phyloP scores from a whole-genome alignment of 2,329 filamentous ascomycete species.

The Aspergillus hiratsukae region DNA sequence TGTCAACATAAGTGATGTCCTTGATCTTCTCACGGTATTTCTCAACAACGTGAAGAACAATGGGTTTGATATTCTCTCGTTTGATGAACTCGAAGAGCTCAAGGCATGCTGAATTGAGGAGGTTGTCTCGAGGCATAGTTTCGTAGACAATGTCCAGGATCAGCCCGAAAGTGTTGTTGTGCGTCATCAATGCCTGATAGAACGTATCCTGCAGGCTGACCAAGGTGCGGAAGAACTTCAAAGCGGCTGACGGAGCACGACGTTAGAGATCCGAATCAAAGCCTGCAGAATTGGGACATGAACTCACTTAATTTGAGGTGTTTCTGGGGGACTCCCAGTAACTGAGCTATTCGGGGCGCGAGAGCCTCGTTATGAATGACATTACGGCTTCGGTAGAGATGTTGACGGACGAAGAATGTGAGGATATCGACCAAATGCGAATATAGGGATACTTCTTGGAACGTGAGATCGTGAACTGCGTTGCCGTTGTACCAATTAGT shows the following conservation, averaged over 20 bases:
- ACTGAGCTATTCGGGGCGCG: constrained; percentile 71
- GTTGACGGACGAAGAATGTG: constrained; percentile 88
- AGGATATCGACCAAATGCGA: constrained; percentile 88
- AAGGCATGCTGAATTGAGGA: constrained; percentile 87
- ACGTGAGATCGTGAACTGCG: constrained; percentile 64
- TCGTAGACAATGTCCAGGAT: constrained; percentile 79
- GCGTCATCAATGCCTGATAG: constrained; percentile 78
- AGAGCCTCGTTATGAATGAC: constrained; percentile 80
- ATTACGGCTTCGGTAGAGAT: constrained; percentile 78
- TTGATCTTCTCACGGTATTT: constrained; percentile 75
- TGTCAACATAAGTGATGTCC: constrained; percentile 74
- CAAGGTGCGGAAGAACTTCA: constrained; percentile 90
- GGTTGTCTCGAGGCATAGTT: constrained; percentile 86
- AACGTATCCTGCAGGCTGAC: constrained; percentile 85
- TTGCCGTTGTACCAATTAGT: constrained; percentile 3
- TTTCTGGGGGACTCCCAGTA: constrained; percentile 80
- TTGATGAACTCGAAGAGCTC: constrained; percentile 92
- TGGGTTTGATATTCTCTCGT: constrained; percentile 71
- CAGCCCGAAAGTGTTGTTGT: constrained; percentile 75
- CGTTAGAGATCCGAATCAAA: background rate
- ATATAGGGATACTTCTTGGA: constrained; percentile 85
- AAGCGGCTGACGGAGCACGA: constrained; percentile 56
- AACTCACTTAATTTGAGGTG: constrained; percentile 79
- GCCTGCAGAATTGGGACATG: background rate
- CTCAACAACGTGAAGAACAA: constrained; percentile 79